Evolutionary conservation across 2,329 filamentous ascomycete species (phyloP), one percentile per base, ranked within the genome.

Genomic region (Tolypocladium paradoxum): DNA sequence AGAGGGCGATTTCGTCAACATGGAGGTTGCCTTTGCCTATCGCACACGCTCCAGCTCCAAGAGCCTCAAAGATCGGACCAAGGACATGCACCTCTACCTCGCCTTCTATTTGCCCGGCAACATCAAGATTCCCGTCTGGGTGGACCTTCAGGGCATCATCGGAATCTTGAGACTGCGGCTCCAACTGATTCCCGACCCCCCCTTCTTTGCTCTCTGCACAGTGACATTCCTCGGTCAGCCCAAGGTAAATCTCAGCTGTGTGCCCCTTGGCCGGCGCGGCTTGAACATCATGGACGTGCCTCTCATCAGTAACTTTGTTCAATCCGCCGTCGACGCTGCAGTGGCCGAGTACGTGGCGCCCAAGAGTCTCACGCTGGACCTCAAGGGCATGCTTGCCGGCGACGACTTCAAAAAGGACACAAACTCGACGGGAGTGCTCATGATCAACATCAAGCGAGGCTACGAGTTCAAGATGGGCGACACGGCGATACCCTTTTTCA

Each of bases 371-470:
- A 88, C 86, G 0, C 71, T 90, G 6, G 83, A 90, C 63, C 70
- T 90, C 35, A 87, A 88, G 64, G 84, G 88, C 55, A 89, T 89
- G 83, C 76, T 90, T 14, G 77, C 87, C 8, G 87, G 87, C 4
- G 85, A 88, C 54, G 86, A 90, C 60, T 89, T 86, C 71, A 90
- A 89, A 67, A 88, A 88, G 63, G 85, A 90, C 56, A 88, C 85
- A 0, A 68, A 70, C 33, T 76, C 81, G 2, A 75, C 79, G 34
- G 86, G 87, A 20, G 76, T 88, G 1, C 64, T 90, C 1, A 75
- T 85, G 57, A 75, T 88, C 11, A 77, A 77, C 45, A 83, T 90
- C 64, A 83, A 83, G 61, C 74, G 77, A 27, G 87, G 85, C 0
- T 79, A 77, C 43, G 84, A 81, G 36, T 89, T 90, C 71, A 88